These are phyloP conservation scores for Pseudoscleropodium purum DNA, from an alignment of 225 moss, liverwort and hornwort species.

Conservation along the genomic window DNA sequence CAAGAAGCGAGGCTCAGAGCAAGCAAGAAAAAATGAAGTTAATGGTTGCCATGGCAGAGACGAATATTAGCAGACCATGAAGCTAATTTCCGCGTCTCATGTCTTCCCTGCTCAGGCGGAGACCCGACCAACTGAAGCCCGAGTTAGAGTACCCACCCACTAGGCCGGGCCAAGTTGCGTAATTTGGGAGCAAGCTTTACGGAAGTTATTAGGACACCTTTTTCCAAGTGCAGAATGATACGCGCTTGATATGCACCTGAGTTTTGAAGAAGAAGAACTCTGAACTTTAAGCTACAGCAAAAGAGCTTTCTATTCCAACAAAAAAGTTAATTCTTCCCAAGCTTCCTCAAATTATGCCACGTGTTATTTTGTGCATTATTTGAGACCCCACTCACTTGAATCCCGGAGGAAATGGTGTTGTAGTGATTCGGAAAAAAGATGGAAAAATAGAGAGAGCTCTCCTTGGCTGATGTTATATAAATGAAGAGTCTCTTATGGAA, in stretches of 20 bases:
- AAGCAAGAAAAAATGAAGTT: background rate
- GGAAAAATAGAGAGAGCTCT: background rate
- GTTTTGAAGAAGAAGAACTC: background rate
- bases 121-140: background rate
- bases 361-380: background rate
- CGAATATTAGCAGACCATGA: background rate
- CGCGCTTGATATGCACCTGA: background rate
- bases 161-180: background rate
- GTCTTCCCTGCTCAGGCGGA: conserved; percentile 2
- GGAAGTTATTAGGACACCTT: background rate
- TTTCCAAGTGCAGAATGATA: background rate
- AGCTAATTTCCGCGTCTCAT: background rate
- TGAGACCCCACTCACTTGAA: background rate
- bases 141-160: background rate
- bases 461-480: background rate
- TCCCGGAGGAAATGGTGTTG: accelerated
- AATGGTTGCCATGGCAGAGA: background rate
- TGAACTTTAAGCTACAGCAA: background rate
- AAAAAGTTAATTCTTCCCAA: background rate
- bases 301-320: no score
- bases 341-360: background rate
- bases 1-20: background rate
- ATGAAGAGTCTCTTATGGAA: background rate
- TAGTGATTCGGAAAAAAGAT: background rate
- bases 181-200: background rate